These are phyloP conservation scores for Beta corolliflora DNA, from an alignment of 179 eudicot genomes.

Conservation along the genomic window DNA sequence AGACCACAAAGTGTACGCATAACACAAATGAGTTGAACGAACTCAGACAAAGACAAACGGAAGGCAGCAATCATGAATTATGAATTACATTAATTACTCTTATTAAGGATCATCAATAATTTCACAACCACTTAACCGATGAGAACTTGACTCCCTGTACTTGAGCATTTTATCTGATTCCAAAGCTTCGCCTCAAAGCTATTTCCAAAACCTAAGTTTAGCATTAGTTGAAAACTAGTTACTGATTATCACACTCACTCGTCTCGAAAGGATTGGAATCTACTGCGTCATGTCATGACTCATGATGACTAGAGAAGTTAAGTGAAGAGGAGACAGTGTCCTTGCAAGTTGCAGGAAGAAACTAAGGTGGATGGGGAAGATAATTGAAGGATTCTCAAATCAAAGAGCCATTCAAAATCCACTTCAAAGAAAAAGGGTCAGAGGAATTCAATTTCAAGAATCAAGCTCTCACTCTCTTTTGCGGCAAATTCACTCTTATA, in stretches of 20 bases:
- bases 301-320: background rate
- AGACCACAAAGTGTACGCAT: background rate
- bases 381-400: conserved; percentile 1
- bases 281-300: background rate
- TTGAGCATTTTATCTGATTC: background rate
- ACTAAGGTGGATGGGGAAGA: background rate
- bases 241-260: background rate
- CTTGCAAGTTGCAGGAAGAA: background rate
- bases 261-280: background rate
- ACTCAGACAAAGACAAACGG: background rate
- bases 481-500: background rate
- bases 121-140: background rate
- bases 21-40: background rate
- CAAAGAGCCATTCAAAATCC: background rate
- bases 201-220: background rate
- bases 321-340: background rate
- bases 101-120: background rate
- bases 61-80: background rate
- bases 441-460: background rate
- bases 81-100: background rate
- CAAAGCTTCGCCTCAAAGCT: background rate
- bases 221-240: background rate
- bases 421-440: background rate
- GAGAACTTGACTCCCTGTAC: background rate
- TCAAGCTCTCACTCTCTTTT: background rate